Base-by-base conservation (phyloP, 108 stramenopile genomes). In the Stephanodiscus triporus region DNA sequence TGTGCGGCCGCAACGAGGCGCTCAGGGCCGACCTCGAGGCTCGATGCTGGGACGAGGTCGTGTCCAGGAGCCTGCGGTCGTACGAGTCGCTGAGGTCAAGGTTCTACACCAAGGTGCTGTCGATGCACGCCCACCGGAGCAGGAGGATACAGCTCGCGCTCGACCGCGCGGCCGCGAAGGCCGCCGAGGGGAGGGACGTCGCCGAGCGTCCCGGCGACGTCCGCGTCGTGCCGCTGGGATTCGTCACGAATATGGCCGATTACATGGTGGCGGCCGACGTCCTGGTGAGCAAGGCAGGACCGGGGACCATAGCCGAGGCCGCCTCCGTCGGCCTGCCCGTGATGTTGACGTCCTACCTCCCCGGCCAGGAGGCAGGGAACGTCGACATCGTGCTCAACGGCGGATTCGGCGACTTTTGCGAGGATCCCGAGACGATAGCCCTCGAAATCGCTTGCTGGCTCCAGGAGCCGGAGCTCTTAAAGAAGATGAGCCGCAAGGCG, bases 301-400 rank as follows among this genome's bases (percentile, higher is more conserved):
- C 98, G n/a, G 98, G 98, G 23, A 98, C 96, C 9, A 98, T 98
- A 49, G 98, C 98, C 16, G 98, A 98, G 80, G 97, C 98, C 20
- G 94, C 94, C 6, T 77, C 93, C 14, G 75, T 96, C 23, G 96
- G 96, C 2, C 66, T 98, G 5, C 98, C 98, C 4, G 62, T 97
- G 22, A 90, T 98, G 91, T 85, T 98, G 36, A 95, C 95, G 65
- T 87, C 87, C 62, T 94, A 85, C 74, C 62, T 94, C 29, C 93
- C 93, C 3, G 93, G 93, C 0, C 93, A 94, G 78, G 93, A 94
- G 78, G 93, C 89, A 17, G 93, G 93, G 0, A 94, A 94, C 69
- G 90, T 94, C 26, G 93, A 91, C 68, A 86, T 90, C 51, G 93
- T 91, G 0, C 53, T 90, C 32, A 89, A 91, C 66, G 76, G 74